Conservation (phyloP, 805 yeast genomes). For the Ogataea chonburiensis region DNA sequence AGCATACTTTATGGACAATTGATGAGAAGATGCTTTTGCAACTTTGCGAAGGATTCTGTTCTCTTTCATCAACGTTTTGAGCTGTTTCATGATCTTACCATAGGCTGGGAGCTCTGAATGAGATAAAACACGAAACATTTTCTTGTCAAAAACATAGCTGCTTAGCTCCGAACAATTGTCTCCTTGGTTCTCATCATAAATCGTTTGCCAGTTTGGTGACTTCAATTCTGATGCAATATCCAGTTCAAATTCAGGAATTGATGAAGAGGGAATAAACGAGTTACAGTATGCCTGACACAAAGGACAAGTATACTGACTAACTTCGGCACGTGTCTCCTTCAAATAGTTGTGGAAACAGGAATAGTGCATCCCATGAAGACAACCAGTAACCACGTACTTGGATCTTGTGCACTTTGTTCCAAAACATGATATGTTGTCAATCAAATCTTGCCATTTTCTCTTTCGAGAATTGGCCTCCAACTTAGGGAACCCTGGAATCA, state of each 20-base stretch:
- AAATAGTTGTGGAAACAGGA: conserved; percentile 40
- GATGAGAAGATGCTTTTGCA: conserved; percentile 11
- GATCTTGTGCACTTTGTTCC: conserved; percentile 29
- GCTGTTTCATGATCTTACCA: conserved; percentile 23
- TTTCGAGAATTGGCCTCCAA: conserved; percentile 10
- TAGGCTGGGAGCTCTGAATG: conserved; percentile 19
- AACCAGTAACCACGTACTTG: conserved; percentile 40
- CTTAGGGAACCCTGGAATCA: conserved; percentile 22
- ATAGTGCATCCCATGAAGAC: conserved; percentile 55
- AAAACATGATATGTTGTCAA: conserved; percentile 29
- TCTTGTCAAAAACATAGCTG: conserved; percentile 29
- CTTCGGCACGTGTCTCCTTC: conserved; percentile 19
- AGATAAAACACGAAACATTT: conserved; percentile 26
- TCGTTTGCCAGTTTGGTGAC: conserved; percentile 21
- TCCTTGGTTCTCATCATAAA: conserved; percentile 28
- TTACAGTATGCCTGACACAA: conserved; percentile 48
- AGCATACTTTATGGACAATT: conserved; percentile 17
- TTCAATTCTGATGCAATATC: conserved; percentile 20
- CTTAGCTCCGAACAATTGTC: conserved; percentile 33
- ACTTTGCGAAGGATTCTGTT: conserved; percentile 18
- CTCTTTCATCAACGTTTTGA: conserved; percentile 21
- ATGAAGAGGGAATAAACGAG: conserved; percentile 44
- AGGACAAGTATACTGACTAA: conserved; percentile 43
- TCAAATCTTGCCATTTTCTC: conserved; percentile 23
- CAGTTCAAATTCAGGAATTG: conserved; percentile 28